A percentile compares a stretch with the other conserved stretches of the same genome.
These are phyloP conservation scores for Monosporascus cannonballus DNA, from an alignment of 2,329 filamentous ascomycete genomes.

Conservation along the genomic window DNA sequence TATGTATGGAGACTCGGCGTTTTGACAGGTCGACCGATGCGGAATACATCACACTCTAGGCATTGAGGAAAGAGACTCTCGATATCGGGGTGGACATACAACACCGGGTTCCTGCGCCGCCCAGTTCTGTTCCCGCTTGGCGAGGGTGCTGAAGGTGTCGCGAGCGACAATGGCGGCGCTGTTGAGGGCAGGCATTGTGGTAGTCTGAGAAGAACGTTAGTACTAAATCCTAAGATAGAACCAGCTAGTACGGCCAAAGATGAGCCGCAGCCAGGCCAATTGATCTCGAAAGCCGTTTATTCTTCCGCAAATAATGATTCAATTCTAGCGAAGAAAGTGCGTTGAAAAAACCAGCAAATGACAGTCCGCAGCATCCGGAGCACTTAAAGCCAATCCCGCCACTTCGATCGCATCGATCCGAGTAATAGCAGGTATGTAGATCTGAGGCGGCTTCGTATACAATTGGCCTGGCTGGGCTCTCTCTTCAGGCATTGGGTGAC, in stretches of 20 bases:
- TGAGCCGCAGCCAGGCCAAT: slow-evolving; percentile 5
- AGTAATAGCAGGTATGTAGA: background rate
- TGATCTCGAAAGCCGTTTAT: background rate
- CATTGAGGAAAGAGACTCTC: too few species aligned
- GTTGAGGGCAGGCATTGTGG: slow-evolving; percentile 29
- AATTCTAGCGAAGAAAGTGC: background rate
- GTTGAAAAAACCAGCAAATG: too few species aligned
- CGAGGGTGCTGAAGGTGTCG: slow-evolving; percentile 24
- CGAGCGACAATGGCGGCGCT: slow-evolving; percentile 27
- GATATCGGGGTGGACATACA: background rate
- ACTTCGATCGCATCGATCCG: background rate
- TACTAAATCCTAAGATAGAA: slow-evolving; percentile 4
- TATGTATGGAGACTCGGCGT: too few species aligned
- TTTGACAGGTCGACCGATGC: too few species aligned
- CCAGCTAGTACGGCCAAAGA: background rate
- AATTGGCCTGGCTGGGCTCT: background rate
- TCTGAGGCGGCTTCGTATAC: background rate
- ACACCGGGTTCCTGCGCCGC: slow-evolving; percentile 10
- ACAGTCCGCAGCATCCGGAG: background rate
- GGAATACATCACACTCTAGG: background rate
- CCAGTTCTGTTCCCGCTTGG: slow-evolving; percentile 25
- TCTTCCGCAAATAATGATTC: background rate
- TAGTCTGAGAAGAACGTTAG: slow-evolving; percentile 9
- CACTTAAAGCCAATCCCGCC: background rate
- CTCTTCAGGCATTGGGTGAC: background rate